A percentile compares a stretch with the other conserved stretches of the same genome.
Conservation (phyloP, 1,139 yeast genomes). For the Nakaseomyces sp. region DNA sequence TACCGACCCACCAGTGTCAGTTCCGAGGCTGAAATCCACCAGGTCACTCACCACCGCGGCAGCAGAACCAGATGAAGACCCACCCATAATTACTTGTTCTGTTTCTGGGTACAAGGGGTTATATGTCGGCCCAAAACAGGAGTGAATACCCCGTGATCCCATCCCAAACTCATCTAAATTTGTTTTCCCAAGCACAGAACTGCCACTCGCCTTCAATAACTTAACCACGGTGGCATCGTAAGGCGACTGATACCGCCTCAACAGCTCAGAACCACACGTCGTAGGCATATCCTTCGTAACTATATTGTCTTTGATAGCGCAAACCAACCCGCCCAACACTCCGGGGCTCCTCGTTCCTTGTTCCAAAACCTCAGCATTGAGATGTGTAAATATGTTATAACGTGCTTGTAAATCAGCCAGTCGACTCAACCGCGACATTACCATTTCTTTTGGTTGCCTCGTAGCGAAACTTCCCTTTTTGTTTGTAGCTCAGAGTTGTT, state of each 20-base stretch:
- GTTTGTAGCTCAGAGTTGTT: neutral
- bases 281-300: conserved; percentile 56
- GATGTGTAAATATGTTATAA: conserved; percentile 5
- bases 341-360: neutral
- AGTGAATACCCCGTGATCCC: conserved; percentile 67
- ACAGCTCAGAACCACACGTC: conserved; percentile 64
- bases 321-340: neutral
- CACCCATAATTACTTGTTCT: conserved; percentile 52
- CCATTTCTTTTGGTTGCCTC: too few relatives aligned
- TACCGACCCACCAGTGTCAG: conserved; percentile 97
- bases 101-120: conserved; percentile 50
- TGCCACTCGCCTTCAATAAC: conserved; percentile 45
- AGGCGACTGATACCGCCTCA: conserved; percentile 58
- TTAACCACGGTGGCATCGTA: conserved; percentile 68
- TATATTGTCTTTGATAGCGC: conserved; percentile 70
- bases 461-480: too few relatives aligned
- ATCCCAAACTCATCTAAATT: conserved; percentile 96
- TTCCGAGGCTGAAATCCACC: conserved; percentile 71
- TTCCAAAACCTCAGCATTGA: neutral
- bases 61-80: conserved; percentile 95
- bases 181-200: conserved; percentile 60
- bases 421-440: neutral
- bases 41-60: conserved; percentile 72
- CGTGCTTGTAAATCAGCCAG: conserved; percentile 3
- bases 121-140: conserved; percentile 52